A percentile compares a stretch with the other conserved stretches of the same genome.
phyloP scores from a whole-genome alignment of 140 eudicot genomes.

The Anethum foeniculum region DNA sequence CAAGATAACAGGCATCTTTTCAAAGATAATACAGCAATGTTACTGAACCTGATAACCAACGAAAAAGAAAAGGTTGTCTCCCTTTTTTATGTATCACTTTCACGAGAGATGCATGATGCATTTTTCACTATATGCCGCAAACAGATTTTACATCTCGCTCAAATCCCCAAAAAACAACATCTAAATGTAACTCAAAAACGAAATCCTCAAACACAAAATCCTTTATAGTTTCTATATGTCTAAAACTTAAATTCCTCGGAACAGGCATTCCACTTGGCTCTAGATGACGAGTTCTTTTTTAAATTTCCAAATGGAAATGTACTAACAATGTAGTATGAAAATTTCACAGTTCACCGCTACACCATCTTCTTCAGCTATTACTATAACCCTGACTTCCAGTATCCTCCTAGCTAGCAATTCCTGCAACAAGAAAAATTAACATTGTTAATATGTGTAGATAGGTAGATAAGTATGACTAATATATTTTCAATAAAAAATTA shows the following conservation, averaged over 20 bases:
- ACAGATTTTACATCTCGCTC: conserved; percentile 10
- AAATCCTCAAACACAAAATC: conserved; percentile 39
- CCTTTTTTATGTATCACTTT: conserved; percentile 15
- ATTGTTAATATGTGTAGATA: too few species aligned
- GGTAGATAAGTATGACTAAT: too few species aligned
- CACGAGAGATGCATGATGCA: conserved; percentile 9
- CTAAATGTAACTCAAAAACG: conserved; percentile 10
- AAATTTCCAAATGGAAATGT: conserved; percentile 22
- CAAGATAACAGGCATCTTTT: conserved; percentile 27
- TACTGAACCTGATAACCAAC: conserved; percentile 9
- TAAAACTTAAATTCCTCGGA: conserved; percentile 17
- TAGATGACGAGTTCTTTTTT: conserved; percentile 17
- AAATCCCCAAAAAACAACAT: conserved; percentile 6
- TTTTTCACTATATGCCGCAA: conserved; percentile 14
- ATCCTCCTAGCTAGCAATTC: conserved; percentile 29
- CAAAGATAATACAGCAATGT: conserved; percentile 15
- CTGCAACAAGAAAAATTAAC: too few species aligned
- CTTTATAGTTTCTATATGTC: conserved; percentile 37
- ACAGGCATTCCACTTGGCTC: conserved; percentile 36
- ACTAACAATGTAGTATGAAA: conserved; percentile 23
- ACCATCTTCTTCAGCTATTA: conserved; percentile 19
- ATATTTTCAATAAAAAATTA: neutral
- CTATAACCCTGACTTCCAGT: conserved; percentile 8
- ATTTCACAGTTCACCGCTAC: conserved; percentile 34
- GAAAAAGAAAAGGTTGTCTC: neutral